A percentile compares a stretch with the other conserved stretches of the same genome.
These are phyloP conservation scores for Lactarius pseudohatsudake DNA, from an alignment of 768 basidiomycete species.

Conservation along the genomic window DNA sequence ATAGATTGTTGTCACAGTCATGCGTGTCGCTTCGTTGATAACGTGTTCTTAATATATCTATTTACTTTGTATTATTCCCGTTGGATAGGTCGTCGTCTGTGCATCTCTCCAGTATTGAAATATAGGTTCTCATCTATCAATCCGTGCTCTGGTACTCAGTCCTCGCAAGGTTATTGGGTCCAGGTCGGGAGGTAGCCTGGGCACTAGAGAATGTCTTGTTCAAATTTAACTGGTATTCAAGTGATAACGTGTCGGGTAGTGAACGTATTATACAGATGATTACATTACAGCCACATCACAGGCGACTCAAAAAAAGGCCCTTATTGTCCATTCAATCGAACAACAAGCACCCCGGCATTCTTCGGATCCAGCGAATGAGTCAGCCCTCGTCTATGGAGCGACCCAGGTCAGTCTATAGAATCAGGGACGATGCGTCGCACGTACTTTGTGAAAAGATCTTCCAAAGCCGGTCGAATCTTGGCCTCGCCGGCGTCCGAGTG, in stretches of 20 bases:
- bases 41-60: not conserved
- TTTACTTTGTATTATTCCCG: not conserved
- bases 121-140: not conserved
- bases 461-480: constrained; percentile 20
- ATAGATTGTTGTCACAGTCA: not conserved
- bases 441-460: constrained; percentile 11
- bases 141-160: too few relatives aligned
- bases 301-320: not conserved
- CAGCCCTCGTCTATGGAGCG: constrained; percentile 1
- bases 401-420: not conserved
- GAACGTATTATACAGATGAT: not conserved
- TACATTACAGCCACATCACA: not conserved
- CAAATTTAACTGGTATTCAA: not conserved
- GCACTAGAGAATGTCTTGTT: too few relatives aligned
- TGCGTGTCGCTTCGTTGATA: not conserved
- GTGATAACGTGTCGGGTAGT: not conserved
- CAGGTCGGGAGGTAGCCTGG: too few relatives aligned
- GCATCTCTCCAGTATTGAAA: not conserved
- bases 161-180: too few relatives aligned
- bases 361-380: not conserved
- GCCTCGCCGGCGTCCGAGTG: constrained; percentile 8
- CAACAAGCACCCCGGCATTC: constrained; percentile 18
- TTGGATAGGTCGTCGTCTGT: not conserved
- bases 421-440: not conserved
- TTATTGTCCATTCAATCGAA: not conserved